Evolutionary conservation across 257 asterid genomes (phyloP), one percentile per base, ranked within the genome.

Genomic region (Solanum pimpinellifolium): DNA sequence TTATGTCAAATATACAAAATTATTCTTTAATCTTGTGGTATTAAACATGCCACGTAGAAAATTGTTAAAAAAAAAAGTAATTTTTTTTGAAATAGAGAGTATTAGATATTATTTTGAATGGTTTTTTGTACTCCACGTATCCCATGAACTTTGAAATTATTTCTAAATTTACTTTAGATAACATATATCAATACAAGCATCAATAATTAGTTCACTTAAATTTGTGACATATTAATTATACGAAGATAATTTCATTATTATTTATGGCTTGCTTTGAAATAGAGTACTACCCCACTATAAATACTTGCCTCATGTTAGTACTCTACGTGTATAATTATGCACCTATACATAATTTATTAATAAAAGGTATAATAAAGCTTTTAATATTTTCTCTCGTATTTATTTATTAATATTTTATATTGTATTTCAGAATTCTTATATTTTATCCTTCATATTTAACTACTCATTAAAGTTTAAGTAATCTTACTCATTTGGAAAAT

Each of bases 261-360:
- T 23, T 62, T 10, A 23, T 21, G 7, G 14, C 31, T n/a, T n/a
- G 15, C 16, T 65, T 65, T 65, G 14, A 65, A n/a, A 62, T 11
- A 70, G 21, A 70, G 1, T 39, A 10, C 13, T n/a, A 25, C 60
- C 31, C 83, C 84, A 46, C 84, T 44, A 44, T 39, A 72, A 77
- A 87, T 42, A 81, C 86, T 85, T 76, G 80, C 52, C 86, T 83
- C 62, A 41, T 90, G 35, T 83, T 39, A 80, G 86, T 62, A 60
- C 33, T 46, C 59, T 86, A 73, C 88, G 89, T 66, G 89, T 86
- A 88, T 37, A 82, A 86, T 65, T 73, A 83, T 75, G 65, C 73
- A 87, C 89, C 88, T 86, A 74, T 27, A 59, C 52, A 31, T 37
- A 56, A 25, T 62, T 70, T 73, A 73, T 70, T 73, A 73, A 65